Conservation (phyloP, 2,329 filamentous ascomycete genomes). For the Sporothrix dimorphospora region DNA sequence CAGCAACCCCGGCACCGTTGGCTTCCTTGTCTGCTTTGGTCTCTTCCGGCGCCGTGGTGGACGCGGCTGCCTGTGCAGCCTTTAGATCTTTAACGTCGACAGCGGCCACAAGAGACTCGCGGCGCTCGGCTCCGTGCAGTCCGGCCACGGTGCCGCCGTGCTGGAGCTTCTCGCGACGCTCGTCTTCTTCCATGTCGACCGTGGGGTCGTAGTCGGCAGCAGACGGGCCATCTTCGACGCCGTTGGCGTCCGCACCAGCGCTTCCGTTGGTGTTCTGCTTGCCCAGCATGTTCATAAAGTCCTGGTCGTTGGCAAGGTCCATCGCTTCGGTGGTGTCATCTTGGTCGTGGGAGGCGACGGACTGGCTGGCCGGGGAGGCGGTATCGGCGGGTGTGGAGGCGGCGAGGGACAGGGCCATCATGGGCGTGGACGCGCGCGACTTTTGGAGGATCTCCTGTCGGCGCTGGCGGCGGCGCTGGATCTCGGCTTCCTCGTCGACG, state of each 20-base stretch:
- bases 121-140: slow-evolving; percentile 49
- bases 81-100: slow-evolving; percentile 37
- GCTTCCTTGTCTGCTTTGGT: background rate
- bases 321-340: slow-evolving; percentile 58
- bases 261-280: slow-evolving; percentile 39
- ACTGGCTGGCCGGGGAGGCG: slow-evolving; percentile 46
- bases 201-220: slow-evolving; percentile 92
- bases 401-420: slow-evolving; percentile 75
- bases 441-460: slow-evolving; percentile 86
- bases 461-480: slow-evolving; percentile 81
- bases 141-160: slow-evolving; percentile 54
- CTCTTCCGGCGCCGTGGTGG: slow-evolving; percentile 26
- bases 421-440: slow-evolving; percentile 72
- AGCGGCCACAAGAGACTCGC: slow-evolving; percentile 36
- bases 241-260: slow-evolving; percentile 18
- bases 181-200: slow-evolving; percentile 84
- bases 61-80: slow-evolving; percentile 34
- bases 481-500: slow-evolving; percentile 79
- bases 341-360: slow-evolving; percentile 43
- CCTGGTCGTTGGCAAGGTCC: slow-evolving; percentile 67
- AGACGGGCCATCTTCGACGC: slow-evolving; percentile 74
- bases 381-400: slow-evolving; percentile 51
- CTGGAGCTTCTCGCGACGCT: slow-evolving; percentile 68
- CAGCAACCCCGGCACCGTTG: slow-evolving; percentile 14
- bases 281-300: slow-evolving; percentile 65